Percentiles rank a stretch among this genome's conserved stretches.
Evolutionary conservation across 306 rosid genomes (phyloP).

Genomic region (Cicer cuneatum): DNA sequence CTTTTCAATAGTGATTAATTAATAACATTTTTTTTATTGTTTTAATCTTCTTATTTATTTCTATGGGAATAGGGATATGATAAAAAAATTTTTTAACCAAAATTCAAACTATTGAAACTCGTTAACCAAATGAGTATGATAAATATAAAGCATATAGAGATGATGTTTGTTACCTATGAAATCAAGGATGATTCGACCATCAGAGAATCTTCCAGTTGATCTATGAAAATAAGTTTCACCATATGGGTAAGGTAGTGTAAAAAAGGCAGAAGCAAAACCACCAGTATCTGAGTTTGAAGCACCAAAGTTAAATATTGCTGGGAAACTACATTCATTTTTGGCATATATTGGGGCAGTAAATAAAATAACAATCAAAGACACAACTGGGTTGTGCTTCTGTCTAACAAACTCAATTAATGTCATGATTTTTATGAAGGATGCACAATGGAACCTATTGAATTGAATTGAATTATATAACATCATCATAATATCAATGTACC

Average conservation of each 20-base stretch:
- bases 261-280: slow-evolving; percentile 50
- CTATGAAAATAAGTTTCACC: slow-evolving; percentile 54
- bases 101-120: too few relatives aligned
- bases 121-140: too few relatives aligned
- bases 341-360: neutral
- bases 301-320: slow-evolving; percentile 60
- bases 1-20: too few relatives aligned
- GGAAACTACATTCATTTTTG: slow-evolving; percentile 38
- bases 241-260: slow-evolving; percentile 3
- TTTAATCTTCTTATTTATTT: too few relatives aligned
- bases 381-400: neutral
- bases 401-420: neutral
- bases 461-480: too few relatives aligned
- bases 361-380: slow-evolving; percentile 7
- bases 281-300: slow-evolving; percentile 63
- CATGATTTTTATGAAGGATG: neutral
- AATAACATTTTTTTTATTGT: too few relatives aligned
- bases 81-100: too few relatives aligned
- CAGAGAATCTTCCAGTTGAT: slow-evolving; percentile 51
- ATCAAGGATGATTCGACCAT: slow-evolving; percentile 53
- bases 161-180: slow-evolving; percentile 44
- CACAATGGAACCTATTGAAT: neutral
- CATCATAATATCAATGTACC: too few relatives aligned
- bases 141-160: neutral
- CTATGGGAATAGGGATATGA: too few relatives aligned